A percentile compares a stretch with the other conserved stretches of the same genome.
Conservation (phyloP, 306 rosid species). For the Sesbania bispinosa region DNA sequence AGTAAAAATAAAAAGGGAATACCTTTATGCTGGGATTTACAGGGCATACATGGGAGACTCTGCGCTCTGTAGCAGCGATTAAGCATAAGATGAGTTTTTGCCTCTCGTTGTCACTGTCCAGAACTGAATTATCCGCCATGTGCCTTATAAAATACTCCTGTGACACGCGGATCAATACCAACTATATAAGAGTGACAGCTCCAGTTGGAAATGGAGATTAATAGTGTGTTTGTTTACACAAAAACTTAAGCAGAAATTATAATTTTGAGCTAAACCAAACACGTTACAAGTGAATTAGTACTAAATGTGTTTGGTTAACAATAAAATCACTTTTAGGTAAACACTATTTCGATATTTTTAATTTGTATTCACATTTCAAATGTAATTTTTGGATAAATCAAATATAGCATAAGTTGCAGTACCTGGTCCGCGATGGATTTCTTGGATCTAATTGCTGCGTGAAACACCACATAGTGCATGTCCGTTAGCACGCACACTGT, state of each 20-base stretch:
- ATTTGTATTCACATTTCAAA: too few relatives aligned
- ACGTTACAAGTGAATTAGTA: too few relatives aligned
- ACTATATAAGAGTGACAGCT: not conserved
- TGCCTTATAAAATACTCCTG: conserved; percentile 82
- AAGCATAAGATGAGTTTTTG: conserved; percentile 51
- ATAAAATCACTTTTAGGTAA: too few relatives aligned
- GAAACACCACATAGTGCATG: conserved; percentile 74
- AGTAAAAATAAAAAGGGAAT: not conserved
- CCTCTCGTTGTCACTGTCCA: conserved; percentile 50
- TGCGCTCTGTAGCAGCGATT: conserved; percentile 80
- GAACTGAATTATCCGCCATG: conserved; percentile 30
- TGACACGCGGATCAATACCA: not conserved
- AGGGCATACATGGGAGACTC: conserved; percentile 66
- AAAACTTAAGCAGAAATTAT: too few relatives aligned
- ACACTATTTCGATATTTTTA: too few relatives aligned
- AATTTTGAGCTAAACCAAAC: too few relatives aligned
- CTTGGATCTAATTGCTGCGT: conserved; percentile 71
- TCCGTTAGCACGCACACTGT: conserved; percentile 77
- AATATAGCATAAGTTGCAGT: not conserved
- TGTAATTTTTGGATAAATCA: too few relatives aligned
- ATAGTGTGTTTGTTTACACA: too few relatives aligned
- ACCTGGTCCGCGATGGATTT: conserved; percentile 78
- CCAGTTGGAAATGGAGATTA: not conserved
- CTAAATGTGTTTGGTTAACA: too few relatives aligned
- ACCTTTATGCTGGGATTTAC: not conserved